phyloP scores from a whole-genome alignment of 805 yeast species.

The Yarrowia yakushimensis region DNA sequence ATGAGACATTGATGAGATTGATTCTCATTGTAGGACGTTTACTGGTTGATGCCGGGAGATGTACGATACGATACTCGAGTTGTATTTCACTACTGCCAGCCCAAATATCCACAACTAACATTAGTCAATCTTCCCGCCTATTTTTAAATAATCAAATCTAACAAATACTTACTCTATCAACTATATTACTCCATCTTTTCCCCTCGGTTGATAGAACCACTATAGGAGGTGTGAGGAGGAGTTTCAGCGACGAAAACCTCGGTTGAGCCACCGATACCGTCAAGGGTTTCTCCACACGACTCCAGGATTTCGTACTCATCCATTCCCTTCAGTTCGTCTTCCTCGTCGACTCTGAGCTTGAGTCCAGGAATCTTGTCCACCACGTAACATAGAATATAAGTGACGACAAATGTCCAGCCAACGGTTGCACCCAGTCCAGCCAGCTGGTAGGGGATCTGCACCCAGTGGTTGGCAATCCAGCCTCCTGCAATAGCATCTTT shows the following conservation, averaged over 20 bases:
- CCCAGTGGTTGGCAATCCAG: slow-evolving; percentile 79
- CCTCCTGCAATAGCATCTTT: slow-evolving; percentile 53
- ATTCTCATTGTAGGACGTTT: too few relatives aligned
- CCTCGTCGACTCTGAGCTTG: slow-evolving; percentile 76
- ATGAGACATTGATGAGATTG: too few relatives aligned
- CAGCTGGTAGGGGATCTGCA: slow-evolving; percentile 83
- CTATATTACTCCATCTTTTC: slow-evolving; percentile 1
- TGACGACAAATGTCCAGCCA: slow-evolving; percentile 70
- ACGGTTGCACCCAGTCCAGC: slow-evolving; percentile 72
- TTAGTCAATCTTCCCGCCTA: too few relatives aligned
- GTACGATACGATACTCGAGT: too few relatives aligned
- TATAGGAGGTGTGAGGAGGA: background rate
- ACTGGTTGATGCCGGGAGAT: too few relatives aligned
- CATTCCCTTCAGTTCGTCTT: slow-evolving; percentile 84
- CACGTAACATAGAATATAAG: slow-evolving; percentile 60
- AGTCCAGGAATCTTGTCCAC: slow-evolving; percentile 78
- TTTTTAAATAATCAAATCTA: too few relatives aligned
- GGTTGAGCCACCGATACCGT: background rate
- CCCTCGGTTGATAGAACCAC: background rate
- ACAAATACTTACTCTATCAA: too few relatives aligned
- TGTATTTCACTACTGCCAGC: too few relatives aligned
- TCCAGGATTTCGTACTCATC: slow-evolving; percentile 43
- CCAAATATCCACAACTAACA: too few relatives aligned
- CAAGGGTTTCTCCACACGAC: background rate
- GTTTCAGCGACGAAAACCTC: background rate